Evolutionary conservation across 805 yeast species (phyloP), one percentile per base, ranked within the genome.

Genomic region (Yarrowia sp.): DNA sequence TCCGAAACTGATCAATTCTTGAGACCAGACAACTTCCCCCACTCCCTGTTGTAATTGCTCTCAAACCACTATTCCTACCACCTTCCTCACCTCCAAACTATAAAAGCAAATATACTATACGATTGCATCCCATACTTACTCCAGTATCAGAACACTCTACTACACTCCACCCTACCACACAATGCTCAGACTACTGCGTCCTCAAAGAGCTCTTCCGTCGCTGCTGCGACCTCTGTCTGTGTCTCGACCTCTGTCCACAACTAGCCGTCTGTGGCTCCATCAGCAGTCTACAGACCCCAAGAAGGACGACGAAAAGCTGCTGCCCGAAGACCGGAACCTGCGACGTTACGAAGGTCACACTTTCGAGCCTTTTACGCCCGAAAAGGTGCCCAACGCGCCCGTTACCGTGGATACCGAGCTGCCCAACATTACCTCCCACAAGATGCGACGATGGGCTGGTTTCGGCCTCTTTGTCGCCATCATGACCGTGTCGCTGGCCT

Each of bases 331-430:
- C 51, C 51, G 22, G 3, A 58, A 58, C 32, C 41, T 58, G 32
- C 14, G 63, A 41, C 49, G 63, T 3, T 58, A 58, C 32, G 63
- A 58, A 32, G 63, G 63, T 12, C 51, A 41, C 41, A 41, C 49
- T 6, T 58, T 58, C 12, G 63, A 58, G 63, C 63, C 63, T 0
- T 58, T 58, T 14, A 33, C 36, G n/a, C 22, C 49, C 41, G 51
- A 58, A n/a, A 58, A 41, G 30, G 51, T 41, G 30, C 63, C 63
- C 63, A 58, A 58, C 41, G 63, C 63, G 44, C 85, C 84, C 26
- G 82, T 88, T 76, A 83, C 89, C 1, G 82, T 92, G 3, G 89
- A 92, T 67, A 79, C 87, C 56, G 96, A 89, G 56, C 78, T 93
- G 40, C 98, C 98, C 22, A 79, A 78, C 56, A 77, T 76, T 24